phyloP scores from a whole-genome alignment of 1,284 basidiomycete genomes.

The Testicularia cyperi region DNA sequence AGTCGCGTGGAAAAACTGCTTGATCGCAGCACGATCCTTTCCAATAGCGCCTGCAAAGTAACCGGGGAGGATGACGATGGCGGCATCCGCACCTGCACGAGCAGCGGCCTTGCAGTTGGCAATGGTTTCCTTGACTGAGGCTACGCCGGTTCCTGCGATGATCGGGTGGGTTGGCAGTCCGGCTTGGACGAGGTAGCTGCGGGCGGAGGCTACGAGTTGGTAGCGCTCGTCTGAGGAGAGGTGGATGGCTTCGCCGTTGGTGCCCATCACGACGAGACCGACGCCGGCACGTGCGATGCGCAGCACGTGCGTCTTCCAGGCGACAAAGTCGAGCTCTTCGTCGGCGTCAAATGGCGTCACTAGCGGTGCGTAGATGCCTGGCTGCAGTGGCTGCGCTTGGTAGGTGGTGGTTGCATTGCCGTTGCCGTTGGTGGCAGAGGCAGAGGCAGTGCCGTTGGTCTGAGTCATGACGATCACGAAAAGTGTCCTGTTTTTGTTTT shows the following conservation, averaged over 20 bases:
- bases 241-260: slow-evolving; percentile 79
- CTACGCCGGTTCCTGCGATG: slow-evolving; percentile 78
- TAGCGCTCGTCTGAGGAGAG: slow-evolving; percentile 74
- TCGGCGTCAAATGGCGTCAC: slow-evolving; percentile 78
- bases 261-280: slow-evolving; percentile 74
- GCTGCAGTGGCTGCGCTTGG: slow-evolving; percentile 39
- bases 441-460: neutral
- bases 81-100: slow-evolving; percentile 77
- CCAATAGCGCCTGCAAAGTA: slow-evolving; percentile 78
- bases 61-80: slow-evolving; percentile 78
- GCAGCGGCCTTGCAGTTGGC: slow-evolving; percentile 74
- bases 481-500: neutral
- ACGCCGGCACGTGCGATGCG: slow-evolving; percentile 73
- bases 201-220: slow-evolving; percentile 70
- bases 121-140: slow-evolving; percentile 78
- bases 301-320: slow-evolving; percentile 74
- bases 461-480: neutral
- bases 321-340: slow-evolving; percentile 77
- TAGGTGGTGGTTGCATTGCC: slow-evolving; percentile 8
- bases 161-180: slow-evolving; percentile 70
- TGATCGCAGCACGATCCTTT: slow-evolving; percentile 68
- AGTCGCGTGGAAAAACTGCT: slow-evolving; percentile 76
- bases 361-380: slow-evolving; percentile 81
- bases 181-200: slow-evolving; percentile 71
- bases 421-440: neutral